Base-by-base conservation (phyloP, 306 rosid genomes). In the Cicer bijugum region DNA sequence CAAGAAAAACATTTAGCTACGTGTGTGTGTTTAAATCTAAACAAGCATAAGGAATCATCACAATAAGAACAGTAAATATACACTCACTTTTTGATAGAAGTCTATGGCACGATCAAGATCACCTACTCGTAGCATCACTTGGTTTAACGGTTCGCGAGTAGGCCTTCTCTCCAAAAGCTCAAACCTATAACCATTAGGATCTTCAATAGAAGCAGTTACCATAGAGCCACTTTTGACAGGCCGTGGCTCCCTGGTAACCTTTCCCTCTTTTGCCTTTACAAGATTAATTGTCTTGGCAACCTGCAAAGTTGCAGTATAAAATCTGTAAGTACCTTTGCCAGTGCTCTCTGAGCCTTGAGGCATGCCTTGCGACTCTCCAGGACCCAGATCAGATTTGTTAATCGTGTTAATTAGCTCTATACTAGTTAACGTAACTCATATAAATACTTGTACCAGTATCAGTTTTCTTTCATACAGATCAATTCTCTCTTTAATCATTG, bases 41-140 rank as follows among this genome's bases (percentile, higher is more conserved):
- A 23, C 66, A 60, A 72, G 37, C 40, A 53, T 67, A 67, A 84
- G 33, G 68, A 68, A 77, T 42, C 28, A 58, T 60, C n/a, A 65
- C 23, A 15, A 63, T 64, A 38, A 60, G 35, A 74, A 67, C 39
- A 80, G 17, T 44, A 43, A 81, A 52, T 44, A 52, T 44, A 52
- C 42, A 77, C 85, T 84, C 74, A 93, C 98, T 85, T 86, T 91
- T 84, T 91, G 75, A 64, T 93, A 93, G 82, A 93, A 93, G 65
- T 81, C 84, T 59, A 91, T 80, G 81, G 93, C 86, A 57, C 89
- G 88, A 67, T 91, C 97, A 75, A 93, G 97, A 75, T 91, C 94
- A 8, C 91, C 97, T 37, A 89, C 98, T 76, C 91, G 89, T 82
- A 93, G 96, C 93, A 89, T 91, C 74, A 93, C 92, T 88, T 93